These are phyloP conservation scores for Mycena polygramma DNA, from an alignment of 768 basidiomycete genomes.

Conservation along the genomic window DNA sequence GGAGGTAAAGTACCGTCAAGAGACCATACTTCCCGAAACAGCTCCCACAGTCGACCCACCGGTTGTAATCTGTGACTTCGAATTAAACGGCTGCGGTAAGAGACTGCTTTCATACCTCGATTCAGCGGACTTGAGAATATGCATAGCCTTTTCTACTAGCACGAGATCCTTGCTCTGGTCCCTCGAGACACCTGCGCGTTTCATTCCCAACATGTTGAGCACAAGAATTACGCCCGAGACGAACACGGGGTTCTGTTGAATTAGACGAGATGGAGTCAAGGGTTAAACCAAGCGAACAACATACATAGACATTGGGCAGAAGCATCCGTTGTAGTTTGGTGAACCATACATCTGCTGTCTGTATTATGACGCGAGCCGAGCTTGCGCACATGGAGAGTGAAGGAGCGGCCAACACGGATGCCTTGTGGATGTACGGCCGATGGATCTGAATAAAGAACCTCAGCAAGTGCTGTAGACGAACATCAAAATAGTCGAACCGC, in stretches of 20 bases:
- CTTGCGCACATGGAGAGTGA: slow-evolving; percentile 59
- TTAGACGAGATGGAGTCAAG: not conserved
- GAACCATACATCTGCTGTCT: slow-evolving; percentile 52
- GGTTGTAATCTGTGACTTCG: slow-evolving; percentile 1
- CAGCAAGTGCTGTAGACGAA: slow-evolving; percentile 37
- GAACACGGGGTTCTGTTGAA: not conserved
- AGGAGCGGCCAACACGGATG: slow-evolving; percentile 13
- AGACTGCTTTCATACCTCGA: slow-evolving; percentile 46
- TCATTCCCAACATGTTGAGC: not conserved
- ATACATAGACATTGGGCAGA: slow-evolving; percentile 16
- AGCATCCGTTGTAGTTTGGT: slow-evolving; percentile 3
- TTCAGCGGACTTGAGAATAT: slow-evolving; percentile 14
- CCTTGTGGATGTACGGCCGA: slow-evolving; percentile 40
- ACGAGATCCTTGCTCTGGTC: slow-evolving; percentile 8
- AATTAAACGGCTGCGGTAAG: not conserved
- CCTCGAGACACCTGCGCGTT: slow-evolving; percentile 10
- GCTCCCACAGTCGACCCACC: slow-evolving; percentile 18
- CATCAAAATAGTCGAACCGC: slow-evolving; percentile 59
- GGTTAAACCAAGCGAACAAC: not conserved
- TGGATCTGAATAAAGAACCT: slow-evolving; percentile 26
- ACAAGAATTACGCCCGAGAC: slow-evolving; percentile 24
- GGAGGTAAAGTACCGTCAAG: not conserved
- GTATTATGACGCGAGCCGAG: slow-evolving; percentile 60
- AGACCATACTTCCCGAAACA: slow-evolving; percentile 49
- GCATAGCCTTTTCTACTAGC: not conserved